Percentiles rank a stretch among this genome's conserved stretches.
Conservation (phyloP, 2,329 filamentous ascomycete genomes). For the Basipetospora chlamydospora region DNA sequence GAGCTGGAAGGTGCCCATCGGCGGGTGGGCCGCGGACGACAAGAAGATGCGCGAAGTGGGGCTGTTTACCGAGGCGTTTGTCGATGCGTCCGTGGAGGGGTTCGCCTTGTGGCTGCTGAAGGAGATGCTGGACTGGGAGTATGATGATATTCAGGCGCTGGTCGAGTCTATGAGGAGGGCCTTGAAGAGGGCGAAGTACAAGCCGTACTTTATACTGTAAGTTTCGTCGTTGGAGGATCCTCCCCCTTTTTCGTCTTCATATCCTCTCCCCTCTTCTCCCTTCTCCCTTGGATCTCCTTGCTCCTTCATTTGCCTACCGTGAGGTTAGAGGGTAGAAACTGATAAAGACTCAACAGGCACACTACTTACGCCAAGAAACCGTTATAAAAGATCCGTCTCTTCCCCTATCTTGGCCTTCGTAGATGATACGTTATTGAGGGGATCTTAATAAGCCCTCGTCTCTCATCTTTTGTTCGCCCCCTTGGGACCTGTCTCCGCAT, state of each 20-base stretch:
- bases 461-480: no score
- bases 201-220: constrained; percentile 5
- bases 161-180: constrained; percentile 11
- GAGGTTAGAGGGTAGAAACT: no score
- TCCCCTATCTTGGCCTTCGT: no score
- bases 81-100: constrained; percentile 16
- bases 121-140: constrained; percentile 15
- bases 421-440: no score
- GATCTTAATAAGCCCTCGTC: no score
- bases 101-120: constrained; percentile 15
- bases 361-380: not conserved
- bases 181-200: not conserved
- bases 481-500: no score
- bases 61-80: constrained; percentile 15
- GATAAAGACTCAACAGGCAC: not conserved
- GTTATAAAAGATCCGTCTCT: not conserved
- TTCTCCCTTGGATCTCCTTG: not conserved
- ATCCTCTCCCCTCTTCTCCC: no score
- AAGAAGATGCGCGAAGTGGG: constrained; percentile 27
- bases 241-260: no score
- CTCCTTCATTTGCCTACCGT: no score
- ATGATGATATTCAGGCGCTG: constrained; percentile 12
- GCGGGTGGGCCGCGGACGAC: constrained; percentile 32
- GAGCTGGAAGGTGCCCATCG: constrained; percentile 27
- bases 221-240: not conserved